These are phyloP conservation scores for Excoecaria agallocha DNA, from an alignment of 345 rosid genomes.

Conservation along the genomic window DNA sequence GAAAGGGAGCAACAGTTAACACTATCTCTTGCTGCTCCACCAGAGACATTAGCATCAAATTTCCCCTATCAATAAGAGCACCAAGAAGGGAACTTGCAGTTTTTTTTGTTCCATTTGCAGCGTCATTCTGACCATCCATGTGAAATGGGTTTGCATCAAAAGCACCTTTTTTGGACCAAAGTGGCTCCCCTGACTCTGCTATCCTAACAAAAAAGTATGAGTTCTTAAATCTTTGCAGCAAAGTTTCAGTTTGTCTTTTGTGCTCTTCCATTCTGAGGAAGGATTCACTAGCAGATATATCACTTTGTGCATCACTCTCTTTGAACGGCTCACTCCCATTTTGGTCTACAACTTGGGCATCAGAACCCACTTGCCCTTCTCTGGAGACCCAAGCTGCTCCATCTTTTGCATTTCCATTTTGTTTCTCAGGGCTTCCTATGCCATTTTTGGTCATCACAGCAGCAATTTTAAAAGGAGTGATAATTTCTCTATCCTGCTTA, in stretches of 20 bases:
- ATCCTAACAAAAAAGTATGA: conserved; percentile 96
- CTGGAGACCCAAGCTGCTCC: conserved; percentile 33
- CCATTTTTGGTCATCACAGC: conserved; percentile 80
- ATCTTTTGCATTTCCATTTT: conserved; percentile 46
- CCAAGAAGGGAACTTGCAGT: conserved; percentile 33
- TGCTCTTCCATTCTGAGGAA: conserved; percentile 84
- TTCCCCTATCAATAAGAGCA: conserved; percentile 82
- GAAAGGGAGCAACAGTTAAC: conserved; percentile 75
- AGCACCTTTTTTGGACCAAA: conserved; percentile 76
- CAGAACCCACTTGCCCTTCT: conserved; percentile 46
- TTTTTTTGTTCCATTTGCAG: conserved; percentile 23
- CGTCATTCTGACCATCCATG: conserved; percentile 28
- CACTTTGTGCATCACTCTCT: conserved; percentile 46
- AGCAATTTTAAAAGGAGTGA: conserved; percentile 92
- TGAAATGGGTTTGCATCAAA: conserved; percentile 33
- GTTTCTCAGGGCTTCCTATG: conserved; percentile 45
- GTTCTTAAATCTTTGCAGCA: conserved; percentile 75
- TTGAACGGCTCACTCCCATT: conserved; percentile 50
- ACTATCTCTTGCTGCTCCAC: conserved; percentile 81
- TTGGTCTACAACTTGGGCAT: conserved; percentile 38
- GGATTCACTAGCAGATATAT: conserved; percentile 73
- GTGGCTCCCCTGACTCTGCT: conserved; percentile 75
- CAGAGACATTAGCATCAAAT: conserved; percentile 65
- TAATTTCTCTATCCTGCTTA: conserved; percentile 75
- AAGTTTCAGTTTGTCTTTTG: conserved; percentile 61